phyloP scores from a whole-genome alignment of 2,329 filamentous ascomycete species.

The Arachnopeziza araneosa region DNA sequence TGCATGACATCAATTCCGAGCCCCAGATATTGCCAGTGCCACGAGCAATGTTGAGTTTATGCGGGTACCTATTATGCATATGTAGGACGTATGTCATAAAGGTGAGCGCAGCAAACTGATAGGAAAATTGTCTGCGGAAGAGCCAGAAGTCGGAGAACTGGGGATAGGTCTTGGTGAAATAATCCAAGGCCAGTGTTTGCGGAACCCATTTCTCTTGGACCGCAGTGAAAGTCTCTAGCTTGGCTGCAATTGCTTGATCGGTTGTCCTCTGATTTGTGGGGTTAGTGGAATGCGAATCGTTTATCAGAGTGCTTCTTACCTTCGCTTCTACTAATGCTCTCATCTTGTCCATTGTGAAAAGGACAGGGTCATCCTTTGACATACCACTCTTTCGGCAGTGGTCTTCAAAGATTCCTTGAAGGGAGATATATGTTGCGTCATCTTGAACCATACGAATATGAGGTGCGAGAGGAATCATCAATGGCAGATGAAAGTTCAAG shows the following conservation, averaged over 20 bases:
- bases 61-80: constrained; percentile 92
- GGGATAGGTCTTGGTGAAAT: constrained; percentile 83
- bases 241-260: constrained; percentile 66
- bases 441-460: constrained; percentile 95
- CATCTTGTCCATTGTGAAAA: constrained; percentile 94
- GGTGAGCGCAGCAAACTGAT: constrained; percentile 88
- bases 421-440: constrained; percentile 85
- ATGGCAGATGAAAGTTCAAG: constrained; percentile 88
- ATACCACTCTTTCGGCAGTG: constrained; percentile 83
- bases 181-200: constrained; percentile 73
- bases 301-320: constrained; percentile 9
- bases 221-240: constrained; percentile 86
- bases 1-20: constrained; percentile 84
- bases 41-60: constrained; percentile 89
- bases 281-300: background rate
- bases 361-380: constrained; percentile 89
- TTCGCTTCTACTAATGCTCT: constrained; percentile 63
- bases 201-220: constrained; percentile 94
- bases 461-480: constrained; percentile 93
- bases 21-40: constrained; percentile 93
- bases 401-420: constrained; percentile 95
- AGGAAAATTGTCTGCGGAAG: constrained; percentile 94
- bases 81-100: constrained; percentile 99
- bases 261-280: constrained; percentile 48
- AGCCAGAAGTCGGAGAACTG: constrained; percentile 95